Evolutionary conservation across 345 rosid genomes (phyloP), one percentile per base, ranked within the genome.

Genomic region (Eucalyptus tenuipes): DNA sequence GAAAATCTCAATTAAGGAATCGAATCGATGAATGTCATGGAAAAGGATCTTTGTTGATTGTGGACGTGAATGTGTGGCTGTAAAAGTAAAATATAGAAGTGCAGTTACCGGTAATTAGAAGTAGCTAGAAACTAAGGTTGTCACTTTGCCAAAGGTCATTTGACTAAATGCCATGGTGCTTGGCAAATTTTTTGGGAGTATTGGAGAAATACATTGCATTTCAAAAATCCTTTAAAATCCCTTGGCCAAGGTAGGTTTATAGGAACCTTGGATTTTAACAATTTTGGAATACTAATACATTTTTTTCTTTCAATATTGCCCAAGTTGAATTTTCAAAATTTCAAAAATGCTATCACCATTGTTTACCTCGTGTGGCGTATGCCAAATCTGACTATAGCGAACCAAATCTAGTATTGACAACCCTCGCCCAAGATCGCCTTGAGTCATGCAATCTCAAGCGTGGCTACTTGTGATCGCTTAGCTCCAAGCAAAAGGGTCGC

Each of bases 351-450:
- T 13, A 55, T 55, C 61, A 55, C 61, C 61, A 55, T 55, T 55
- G 3, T 55, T 55, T 55, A 55, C 29, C 61, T 24, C 1, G 0
- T 55, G 27, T 5, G 2, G 24, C 13, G 0, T 55, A 55, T 2
- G 29, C 13, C 27, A 4, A 55, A 55, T 55, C 11, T 55, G 0
- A 20, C 13, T 4, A 24, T 24, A 10, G 13, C 3, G 0, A 55
- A 5, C 61, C 29, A 55, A 55, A 55, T 22, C 61, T 24, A 55
- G 1, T 4, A 24, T 24, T 0, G 0, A 24, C 27, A 55, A 55
- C 1, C 29, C 57, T 20, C 5, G 0, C 61, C 13, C 2, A 1
- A 24, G 29, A 24, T 0, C 29, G 0, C 13, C 61, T 55, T 4
- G 61, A 4, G 61, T 55, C 61, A 55, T 6, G 5, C 6, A 4